Base-by-base conservation (phyloP, 2,329 filamentous ascomycete genomes). In the Sclerotinia trifoliorum region DNA sequence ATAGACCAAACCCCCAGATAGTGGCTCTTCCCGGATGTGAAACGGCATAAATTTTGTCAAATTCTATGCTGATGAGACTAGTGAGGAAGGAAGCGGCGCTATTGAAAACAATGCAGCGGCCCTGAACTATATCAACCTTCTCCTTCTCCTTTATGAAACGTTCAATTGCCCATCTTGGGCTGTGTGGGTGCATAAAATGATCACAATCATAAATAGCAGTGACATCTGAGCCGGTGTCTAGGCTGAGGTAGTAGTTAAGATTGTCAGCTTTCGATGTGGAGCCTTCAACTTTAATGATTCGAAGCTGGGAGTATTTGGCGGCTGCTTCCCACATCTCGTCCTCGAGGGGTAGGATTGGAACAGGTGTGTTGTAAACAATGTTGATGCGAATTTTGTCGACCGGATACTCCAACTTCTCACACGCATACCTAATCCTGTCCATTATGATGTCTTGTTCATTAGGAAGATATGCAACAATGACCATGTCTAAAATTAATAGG, bases 41-140 rank as follows among this genome's bases (percentile, higher is more conserved):
- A 19, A 83, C 81, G 3, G 81, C 82, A 70, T 83, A 83, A 68
- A 83, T 83, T 73, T 83, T 83, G 74, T 83, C 82, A 68, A 83
- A 83, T 70, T 83, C 82, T 49, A 83, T 79, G 3, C 80, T 78
- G 26, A 83, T 83, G 80, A 83, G 81, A 57, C 77, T 79, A 1
- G 82, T 79, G 57, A 81, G 77, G 71, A 82, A 78, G 3, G 76
- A 79, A 17, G 80, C 79, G 17, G 77, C 75, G 4, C 81, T 77
- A 72, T 83, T 83, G 76, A 83, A 82, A 42, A 83, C 77, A 5
- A 83, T 78, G 71, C 82, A 83, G 24, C 82, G 80, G 5, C 82
- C 82, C 74, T 83, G 82, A 15, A 83, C 82, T 66, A 83, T 81
- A 63, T 83, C 81, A 29, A 81, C 74, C n/a, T 78, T 77, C 5